Evolutionary conservation across 257 asterid genomes (phyloP).

Genomic region (Nicotiana paniculata): DNA sequence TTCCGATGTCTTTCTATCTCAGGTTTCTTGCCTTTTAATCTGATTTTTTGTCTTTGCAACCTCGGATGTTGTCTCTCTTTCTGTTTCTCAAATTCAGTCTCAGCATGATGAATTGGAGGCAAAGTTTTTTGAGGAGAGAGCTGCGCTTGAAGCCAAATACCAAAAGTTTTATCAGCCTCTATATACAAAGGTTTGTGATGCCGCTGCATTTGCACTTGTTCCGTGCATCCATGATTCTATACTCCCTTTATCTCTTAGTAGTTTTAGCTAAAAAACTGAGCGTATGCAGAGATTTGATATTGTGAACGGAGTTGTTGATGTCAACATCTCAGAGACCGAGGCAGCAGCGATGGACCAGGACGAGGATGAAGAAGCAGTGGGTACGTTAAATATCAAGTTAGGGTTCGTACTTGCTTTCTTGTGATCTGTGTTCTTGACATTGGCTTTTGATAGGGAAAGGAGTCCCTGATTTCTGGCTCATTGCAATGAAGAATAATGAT

Average conservation of each 20-base stretch:
- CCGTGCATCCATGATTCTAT: not conserved
- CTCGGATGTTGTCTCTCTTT: not conserved
- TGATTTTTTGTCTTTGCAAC: not conserved
- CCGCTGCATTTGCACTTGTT: not conserved
- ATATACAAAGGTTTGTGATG: constrained; percentile 38
- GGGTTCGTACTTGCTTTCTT: not conserved
- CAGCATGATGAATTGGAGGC: constrained; percentile 61
- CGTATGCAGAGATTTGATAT: constrained; percentile 2
- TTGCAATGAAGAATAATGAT: constrained; percentile 19
- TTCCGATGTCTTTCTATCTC: not conserved
- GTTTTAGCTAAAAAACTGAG: not conserved
- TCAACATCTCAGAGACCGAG: not conserved
- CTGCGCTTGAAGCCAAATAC: constrained; percentile 66
- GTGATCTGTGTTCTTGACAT: not conserved
- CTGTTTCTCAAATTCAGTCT: constrained; percentile 24
- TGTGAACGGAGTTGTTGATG: constrained; percentile 38
- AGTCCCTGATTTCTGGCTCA: constrained; percentile 21
- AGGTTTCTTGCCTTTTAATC: not conserved
- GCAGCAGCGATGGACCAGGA: not conserved
- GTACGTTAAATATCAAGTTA: constrained; percentile 11
- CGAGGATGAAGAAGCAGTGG: constrained; percentile 13
- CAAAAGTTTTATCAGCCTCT: constrained; percentile 61
- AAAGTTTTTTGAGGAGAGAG: constrained; percentile 55
- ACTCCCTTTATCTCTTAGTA: not conserved
- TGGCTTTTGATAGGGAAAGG: constrained; percentile 19